A percentile compares a stretch with the other conserved stretches of the same genome.
Conservation (phyloP, 2,329 filamentous ascomycete species). For the Fusarium nelsonii region DNA sequence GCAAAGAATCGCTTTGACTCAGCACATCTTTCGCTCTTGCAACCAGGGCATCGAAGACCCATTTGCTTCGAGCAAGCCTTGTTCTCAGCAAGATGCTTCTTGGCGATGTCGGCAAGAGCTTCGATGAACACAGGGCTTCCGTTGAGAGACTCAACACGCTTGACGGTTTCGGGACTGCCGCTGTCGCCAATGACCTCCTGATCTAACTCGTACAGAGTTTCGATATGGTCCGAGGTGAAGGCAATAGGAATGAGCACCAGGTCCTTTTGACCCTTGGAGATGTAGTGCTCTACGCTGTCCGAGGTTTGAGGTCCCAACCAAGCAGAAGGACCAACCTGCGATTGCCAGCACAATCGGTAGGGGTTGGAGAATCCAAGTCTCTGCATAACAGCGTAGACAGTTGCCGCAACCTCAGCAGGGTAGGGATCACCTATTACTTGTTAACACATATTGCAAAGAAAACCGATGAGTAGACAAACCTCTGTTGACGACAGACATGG, state of each 20-base stretch:
- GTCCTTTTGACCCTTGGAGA: conserved; percentile 91
- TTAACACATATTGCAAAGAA: conserved; percentile 44
- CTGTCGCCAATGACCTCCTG: conserved; percentile 94
- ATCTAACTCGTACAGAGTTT: conserved; percentile 91
- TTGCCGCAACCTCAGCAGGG: conserved; percentile 93
- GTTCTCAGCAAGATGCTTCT: conserved; percentile 79
- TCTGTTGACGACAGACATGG: conserved; percentile 97
- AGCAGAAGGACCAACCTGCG: conserved; percentile 92
- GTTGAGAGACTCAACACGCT: conserved; percentile 92
- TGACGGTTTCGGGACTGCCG: conserved; percentile 81
- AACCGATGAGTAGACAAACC: conserved; percentile 58
- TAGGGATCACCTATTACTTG: conserved; percentile 82
- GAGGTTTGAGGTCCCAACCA: conserved; percentile 97
- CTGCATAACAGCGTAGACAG: conserved; percentile 97
- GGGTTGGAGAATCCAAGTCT: conserved; percentile 87
- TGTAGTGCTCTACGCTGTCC: conserved; percentile 87
- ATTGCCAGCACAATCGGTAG: conserved; percentile 97
- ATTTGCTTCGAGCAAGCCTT: conserved; percentile 82
- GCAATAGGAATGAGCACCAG: conserved; percentile 93
- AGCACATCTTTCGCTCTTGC: conserved; percentile 87
- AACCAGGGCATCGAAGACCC: conserved; percentile 91
- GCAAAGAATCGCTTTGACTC: conserved; percentile 80
- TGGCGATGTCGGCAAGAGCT: conserved; percentile 88
- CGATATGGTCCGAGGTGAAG: conserved; percentile 99
- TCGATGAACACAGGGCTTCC: conserved; percentile 91